A percentile compares a stretch with the other conserved stretches of the same genome.
Conservation (phyloP, 1,139 yeast genomes). For the Keqinozyma sinolaborantium region DNA sequence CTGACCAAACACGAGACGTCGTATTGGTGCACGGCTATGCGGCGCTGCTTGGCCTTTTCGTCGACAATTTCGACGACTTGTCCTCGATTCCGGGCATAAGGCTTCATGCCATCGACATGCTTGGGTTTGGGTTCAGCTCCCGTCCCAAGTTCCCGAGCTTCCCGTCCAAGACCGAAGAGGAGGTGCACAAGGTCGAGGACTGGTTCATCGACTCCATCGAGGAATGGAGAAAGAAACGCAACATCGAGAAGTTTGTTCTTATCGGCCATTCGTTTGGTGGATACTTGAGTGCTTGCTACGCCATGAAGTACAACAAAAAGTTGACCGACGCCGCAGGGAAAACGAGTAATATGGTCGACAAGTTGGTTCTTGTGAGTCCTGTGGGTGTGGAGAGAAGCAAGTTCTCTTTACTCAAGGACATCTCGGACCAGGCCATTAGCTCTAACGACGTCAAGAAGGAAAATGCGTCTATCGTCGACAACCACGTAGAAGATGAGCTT, state of each 20-base stretch:
- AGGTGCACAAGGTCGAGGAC: constrained; percentile 51
- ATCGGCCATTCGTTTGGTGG: constrained; percentile 96
- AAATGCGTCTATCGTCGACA: constrained; percentile 23
- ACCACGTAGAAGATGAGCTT: constrained; percentile 10
- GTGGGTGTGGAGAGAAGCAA: constrained; percentile 43
- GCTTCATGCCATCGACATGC: constrained; percentile 43
- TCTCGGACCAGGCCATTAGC: constrained; percentile 14
- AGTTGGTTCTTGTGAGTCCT: constrained; percentile 42
- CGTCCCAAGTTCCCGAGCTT: constrained; percentile 39
- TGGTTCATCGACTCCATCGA: constrained; percentile 84
- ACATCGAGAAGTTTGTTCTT: constrained; percentile 58
- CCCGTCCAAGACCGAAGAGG: constrained; percentile 24
- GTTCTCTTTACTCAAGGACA: constrained; percentile 24
- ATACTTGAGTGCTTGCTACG: constrained; percentile 75
- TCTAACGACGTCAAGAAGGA: constrained; percentile 24
- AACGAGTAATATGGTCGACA: constrained; percentile 25
- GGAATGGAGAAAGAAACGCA: constrained; percentile 66
- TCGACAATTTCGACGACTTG: constrained; percentile 36
- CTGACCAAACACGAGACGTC: constrained; percentile 22
- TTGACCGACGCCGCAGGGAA: constrained; percentile 22
- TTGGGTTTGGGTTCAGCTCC: constrained; percentile 44
- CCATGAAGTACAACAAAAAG: constrained; percentile 52
- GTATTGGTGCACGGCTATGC: constrained; percentile 48
- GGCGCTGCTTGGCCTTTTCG: constrained; percentile 43
- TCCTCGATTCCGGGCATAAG: constrained; percentile 40